Percentiles rank a stretch among this genome's conserved stretches.
These are phyloP conservation scores for Quercus wislizeni DNA, from an alignment of 306 rosid genomes.

Conservation along the genomic window DNA sequence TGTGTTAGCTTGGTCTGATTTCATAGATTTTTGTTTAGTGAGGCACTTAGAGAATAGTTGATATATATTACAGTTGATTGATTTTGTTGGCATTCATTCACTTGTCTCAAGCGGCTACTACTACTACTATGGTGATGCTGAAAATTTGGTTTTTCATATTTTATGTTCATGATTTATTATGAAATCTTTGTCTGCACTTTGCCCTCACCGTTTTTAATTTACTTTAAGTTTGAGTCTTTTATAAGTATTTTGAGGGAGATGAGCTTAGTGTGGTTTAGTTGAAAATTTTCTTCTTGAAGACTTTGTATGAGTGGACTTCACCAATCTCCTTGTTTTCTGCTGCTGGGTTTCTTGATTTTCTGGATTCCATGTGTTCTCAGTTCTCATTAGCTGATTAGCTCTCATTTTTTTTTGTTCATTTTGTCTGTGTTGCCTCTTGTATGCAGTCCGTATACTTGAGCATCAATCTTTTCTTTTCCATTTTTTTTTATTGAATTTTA, in stretches of 20 bases:
- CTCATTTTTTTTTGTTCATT: too few species aligned
- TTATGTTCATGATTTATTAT: background rate
- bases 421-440: too few species aligned
- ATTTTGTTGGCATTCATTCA: background rate
- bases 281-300: too few species aligned
- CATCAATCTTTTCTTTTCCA: too few species aligned
- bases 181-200: background rate
- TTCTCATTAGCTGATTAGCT: too few species aligned
- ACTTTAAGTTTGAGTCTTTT: background rate
- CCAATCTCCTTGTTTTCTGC: too few species aligned
- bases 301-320: too few species aligned
- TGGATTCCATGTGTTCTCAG: too few species aligned
- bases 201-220: background rate
- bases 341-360: too few species aligned
- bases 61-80: background rate
- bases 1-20: conserved; percentile 85
- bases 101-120: background rate
- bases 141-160: background rate
- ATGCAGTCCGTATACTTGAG: rapidly evolving
- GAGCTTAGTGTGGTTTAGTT: too few species aligned
- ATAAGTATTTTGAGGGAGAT: background rate
- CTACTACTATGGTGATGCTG: background rate
- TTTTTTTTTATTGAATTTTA: too few species aligned
- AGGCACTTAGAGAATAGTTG: conserved; percentile 8
- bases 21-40: conserved; percentile 24